Evolutionary conservation across 139 green algal genomes (phyloP).

Genomic region (Deuterostichococcus epilithicus): DNA sequence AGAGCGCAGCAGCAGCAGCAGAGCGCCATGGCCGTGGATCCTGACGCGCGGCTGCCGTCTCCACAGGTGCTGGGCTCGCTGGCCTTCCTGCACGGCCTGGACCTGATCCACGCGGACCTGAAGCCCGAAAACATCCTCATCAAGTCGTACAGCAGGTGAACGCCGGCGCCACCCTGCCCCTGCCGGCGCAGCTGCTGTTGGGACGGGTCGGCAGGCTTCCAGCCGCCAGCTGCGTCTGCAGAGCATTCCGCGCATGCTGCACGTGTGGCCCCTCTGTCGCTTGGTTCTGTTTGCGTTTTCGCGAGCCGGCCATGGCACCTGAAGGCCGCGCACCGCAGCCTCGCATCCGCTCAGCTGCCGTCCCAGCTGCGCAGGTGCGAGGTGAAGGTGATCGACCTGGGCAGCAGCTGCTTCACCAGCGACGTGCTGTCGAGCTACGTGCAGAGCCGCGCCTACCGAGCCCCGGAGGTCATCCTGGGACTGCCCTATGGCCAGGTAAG

Average conservation of each 20-base stretch:
- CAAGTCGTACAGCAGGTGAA: conserved; percentile 75
- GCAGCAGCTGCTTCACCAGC: conserved; percentile 87
- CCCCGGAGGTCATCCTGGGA: conserved; percentile 93
- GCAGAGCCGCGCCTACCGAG: conserved; percentile 89
- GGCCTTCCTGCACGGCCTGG: conserved; percentile 86
- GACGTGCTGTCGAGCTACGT: conserved; percentile 92
- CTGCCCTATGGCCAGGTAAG: conserved; percentile 66
- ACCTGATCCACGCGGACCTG: conserved; percentile 92
- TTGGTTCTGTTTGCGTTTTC: too few relatives aligned
- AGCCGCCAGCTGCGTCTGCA: too few relatives aligned
- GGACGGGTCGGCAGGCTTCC: too few relatives aligned
- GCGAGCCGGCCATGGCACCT: too few relatives aligned
- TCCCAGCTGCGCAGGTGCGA: conserved; percentile 45
- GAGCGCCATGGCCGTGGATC: too few relatives aligned
- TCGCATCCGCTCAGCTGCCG: too few relatives aligned
- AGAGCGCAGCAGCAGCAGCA: too few relatives aligned
- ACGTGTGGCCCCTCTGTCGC: too few relatives aligned
- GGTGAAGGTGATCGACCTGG: conserved; percentile 95
- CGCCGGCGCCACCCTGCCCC: too few relatives aligned
- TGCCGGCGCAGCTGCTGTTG: not conserved
- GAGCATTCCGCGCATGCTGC: too few relatives aligned
- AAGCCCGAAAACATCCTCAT: conserved; percentile 99
- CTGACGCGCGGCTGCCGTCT: too few relatives aligned
- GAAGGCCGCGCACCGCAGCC: too few relatives aligned
- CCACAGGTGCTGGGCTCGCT: conserved; percentile 67